Evolutionary conservation across 108 stramenopile species (phyloP).

Genomic region (Pseudonitzschia multistriata): DNA sequence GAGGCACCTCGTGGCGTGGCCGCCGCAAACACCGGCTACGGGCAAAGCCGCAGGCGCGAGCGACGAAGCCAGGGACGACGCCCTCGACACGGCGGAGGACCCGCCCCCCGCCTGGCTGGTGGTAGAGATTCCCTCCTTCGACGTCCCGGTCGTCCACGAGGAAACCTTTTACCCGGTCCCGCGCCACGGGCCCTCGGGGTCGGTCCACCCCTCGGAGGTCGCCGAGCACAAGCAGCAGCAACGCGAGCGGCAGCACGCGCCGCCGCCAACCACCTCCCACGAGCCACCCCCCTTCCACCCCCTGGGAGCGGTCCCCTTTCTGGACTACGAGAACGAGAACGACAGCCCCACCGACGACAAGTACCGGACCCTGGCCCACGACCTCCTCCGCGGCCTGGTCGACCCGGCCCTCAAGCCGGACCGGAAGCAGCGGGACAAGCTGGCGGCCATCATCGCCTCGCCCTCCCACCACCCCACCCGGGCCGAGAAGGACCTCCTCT

Average conservation of each 20-base stretch:
- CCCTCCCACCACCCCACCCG: constrained; percentile 81
- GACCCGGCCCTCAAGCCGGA: constrained; percentile 96
- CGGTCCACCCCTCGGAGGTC: constrained; percentile 70
- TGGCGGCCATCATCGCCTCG: constrained; percentile 83
- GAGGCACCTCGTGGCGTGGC: constrained; percentile 10
- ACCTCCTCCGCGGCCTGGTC: constrained; percentile 87
- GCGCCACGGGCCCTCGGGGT: constrained; percentile 62
- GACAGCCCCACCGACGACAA: constrained; percentile 93
- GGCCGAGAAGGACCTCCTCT: constrained; percentile 94
- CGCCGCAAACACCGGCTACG: neutral
- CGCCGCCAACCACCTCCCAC: neutral
- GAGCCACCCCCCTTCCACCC: constrained; percentile 29
- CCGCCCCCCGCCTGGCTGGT: constrained; percentile 44
- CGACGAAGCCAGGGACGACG: constrained; percentile 4
- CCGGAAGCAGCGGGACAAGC: constrained; percentile 64
- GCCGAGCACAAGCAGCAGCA: constrained; percentile 39
- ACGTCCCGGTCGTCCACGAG: constrained; percentile 78
- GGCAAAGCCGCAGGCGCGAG: neutral
- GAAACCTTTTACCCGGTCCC: constrained; percentile 72
- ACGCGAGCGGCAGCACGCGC: constrained; percentile 12
- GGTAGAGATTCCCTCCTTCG: constrained; percentile 70
- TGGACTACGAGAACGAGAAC: constrained; percentile 72
- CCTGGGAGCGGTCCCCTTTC: constrained; percentile 50
- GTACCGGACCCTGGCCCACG: constrained; percentile 91
- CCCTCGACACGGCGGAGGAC: constrained; percentile 24